Base-by-base conservation (phyloP, 2,329 filamentous ascomycete species). In the Diaporthe batatas region DNA sequence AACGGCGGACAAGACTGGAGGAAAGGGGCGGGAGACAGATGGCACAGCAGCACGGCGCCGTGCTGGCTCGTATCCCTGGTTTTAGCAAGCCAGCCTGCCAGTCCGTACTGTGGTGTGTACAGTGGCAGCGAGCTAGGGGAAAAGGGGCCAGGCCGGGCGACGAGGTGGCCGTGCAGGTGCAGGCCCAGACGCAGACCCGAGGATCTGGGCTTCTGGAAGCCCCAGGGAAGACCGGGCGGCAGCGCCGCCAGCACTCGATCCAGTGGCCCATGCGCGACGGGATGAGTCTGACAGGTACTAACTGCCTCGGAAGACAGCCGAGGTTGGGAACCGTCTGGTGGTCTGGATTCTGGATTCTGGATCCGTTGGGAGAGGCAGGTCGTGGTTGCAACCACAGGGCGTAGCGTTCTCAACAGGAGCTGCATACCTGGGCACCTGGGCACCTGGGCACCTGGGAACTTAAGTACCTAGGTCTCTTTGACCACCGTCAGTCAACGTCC, bases 191-290 rank as follows among this genome's bases (percentile, higher is more conserved):
- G 11, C 42, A 8, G 59, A 64, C 59, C 59, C 59, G 59, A 49
- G 25, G 25, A 64, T 49, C 25, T 64, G 59, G 59, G 59, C 59
- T 64, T 64, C 59, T 64, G 59, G 59, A 64, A 64, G 59, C 59
- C 49, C 49, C 42, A 64, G 59, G 59, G 59, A 64, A 64, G 42
- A 64, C 23, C 39, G 42, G 42, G 25, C 59, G 59, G 59, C 25
- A 64, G 59, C 59, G 59, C 59, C 59, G 59, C 42, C 59, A 64
- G 42, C 23, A 18, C 42, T 64, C 59, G 59, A 64, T 64, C 59
- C 59, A 64, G 59, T 64, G 59, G 59, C 34, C 59, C 59, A 29
- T 64, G 59, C 59, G n/a, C 59, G 42, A 11, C 39, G 42, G 59
- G 39, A 64, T 10, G 59, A 44, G 25, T 21, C 25, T 49, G 59